Evolutionary conservation across 192 early-diverging fungal genomes (phyloP), one percentile per base, ranked within the genome.

Genomic region (Umbelopsis sp.): DNA sequence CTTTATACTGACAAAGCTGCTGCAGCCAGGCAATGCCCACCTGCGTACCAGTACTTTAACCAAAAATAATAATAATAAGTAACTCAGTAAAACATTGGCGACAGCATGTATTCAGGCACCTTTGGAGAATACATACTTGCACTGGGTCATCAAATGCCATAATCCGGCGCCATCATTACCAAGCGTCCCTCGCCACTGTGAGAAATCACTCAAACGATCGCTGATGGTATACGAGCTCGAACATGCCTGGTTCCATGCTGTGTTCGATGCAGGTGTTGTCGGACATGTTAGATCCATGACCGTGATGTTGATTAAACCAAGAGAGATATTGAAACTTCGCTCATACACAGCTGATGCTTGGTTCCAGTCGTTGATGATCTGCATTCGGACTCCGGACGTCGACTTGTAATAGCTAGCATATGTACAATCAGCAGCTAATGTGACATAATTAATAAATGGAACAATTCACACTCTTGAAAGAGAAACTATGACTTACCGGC

Each of bases 111-210:
- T 45, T 75, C n/a, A 1, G 25, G 17, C 12, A 14, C 8, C 59
- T n/a, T 36, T 14, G 36, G 7, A 31, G 45, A 31, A 26, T 59
- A 83, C 74, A 83, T 76, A 86, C 53, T 86, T 83, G 67, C 90
- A 91, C 66, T 86, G 84, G 11, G 95, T 96, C 94, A 98, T 91
- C 67, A 97, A 79, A 76, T 97, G 95, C 95, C 96, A 98, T 50
- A 98, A 81, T 10, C 93, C 95, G 2, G 88, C 85, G 9, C 89
- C 85, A 78, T 96, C 95, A n/a, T 83, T 76, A 24, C 83, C 82
- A n/a, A 85, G 77, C 11, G 68, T 69, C 9, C 91, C 91, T 67
- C 96, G 84, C 96, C 96, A 98, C n/a, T 80, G 43, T 67, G 91
- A 91, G 80, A 98, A 98, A 74, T 95, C 96, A 78, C 87, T 92